These are phyloP conservation scores for Carex kokanica DNA, from an alignment of 176 grass and related monocot genomes.

Conservation along the genomic window DNA sequence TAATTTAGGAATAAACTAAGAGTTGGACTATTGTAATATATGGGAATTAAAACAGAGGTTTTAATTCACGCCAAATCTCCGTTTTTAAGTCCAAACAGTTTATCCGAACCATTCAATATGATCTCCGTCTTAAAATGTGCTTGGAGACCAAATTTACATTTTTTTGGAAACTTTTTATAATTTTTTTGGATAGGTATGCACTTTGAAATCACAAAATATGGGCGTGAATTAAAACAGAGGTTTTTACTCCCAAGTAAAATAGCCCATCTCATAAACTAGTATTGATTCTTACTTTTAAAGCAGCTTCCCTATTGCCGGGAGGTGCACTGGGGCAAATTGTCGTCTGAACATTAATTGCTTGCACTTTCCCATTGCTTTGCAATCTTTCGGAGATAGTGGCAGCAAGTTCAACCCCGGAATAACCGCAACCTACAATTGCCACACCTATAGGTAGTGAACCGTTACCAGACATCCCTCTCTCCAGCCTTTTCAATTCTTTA, in stretches of 20 bases:
- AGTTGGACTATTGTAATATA: too few relatives aligned
- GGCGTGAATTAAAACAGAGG: too few relatives aligned
- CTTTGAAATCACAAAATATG: too few relatives aligned
- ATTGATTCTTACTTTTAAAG: conserved; percentile 63
- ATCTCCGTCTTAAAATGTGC: too few relatives aligned
- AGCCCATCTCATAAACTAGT: neutral
- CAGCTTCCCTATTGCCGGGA: conserved; percentile 77
- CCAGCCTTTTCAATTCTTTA: conserved; percentile 63
- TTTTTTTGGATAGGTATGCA: too few relatives aligned
- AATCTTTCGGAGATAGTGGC: conserved; percentile 92
- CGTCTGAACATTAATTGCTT: conserved; percentile 89
- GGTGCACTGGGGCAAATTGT: conserved; percentile 80
- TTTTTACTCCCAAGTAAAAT: too few relatives aligned
- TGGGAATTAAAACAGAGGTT: too few relatives aligned
- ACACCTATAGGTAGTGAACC: conserved; percentile 50
- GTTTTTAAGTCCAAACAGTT: too few relatives aligned
- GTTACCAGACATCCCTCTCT: conserved; percentile 73
- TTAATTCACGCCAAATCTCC: too few relatives aligned
- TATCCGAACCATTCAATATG: too few relatives aligned
- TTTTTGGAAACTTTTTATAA: too few relatives aligned
- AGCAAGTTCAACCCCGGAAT: conserved; percentile 92
- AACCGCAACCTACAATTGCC: conserved; percentile 88
- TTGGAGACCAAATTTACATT: too few relatives aligned
- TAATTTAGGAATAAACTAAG: neutral
- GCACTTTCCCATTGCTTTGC: conserved; percentile 66